These are phyloP conservation scores for Kentomonas sorsogonicus DNA, from an alignment of 208 protist genomes.

Conservation along the genomic window DNA sequence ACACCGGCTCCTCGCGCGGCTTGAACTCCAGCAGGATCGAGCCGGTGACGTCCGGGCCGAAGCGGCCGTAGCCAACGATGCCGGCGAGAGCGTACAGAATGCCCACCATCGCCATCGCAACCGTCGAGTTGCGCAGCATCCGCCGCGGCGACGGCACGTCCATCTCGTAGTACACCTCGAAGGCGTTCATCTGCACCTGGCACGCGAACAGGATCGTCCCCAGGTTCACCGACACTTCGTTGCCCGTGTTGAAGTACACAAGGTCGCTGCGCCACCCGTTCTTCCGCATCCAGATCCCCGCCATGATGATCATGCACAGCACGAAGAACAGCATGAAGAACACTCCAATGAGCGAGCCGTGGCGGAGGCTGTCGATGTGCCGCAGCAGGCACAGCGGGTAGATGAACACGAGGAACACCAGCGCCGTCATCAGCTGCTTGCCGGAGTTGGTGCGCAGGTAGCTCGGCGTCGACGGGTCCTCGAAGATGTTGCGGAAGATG, in stretches of 20 bases:
- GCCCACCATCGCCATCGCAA: constrained; percentile 33
- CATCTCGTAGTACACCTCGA: constrained; percentile 54
- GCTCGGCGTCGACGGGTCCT: constrained; percentile 21
- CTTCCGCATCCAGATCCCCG: constrained; percentile 19
- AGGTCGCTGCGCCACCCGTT: constrained; percentile 37
- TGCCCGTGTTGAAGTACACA: constrained; percentile 26
- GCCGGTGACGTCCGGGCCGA: constrained; percentile 31
- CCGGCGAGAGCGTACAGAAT: constrained; percentile 65
- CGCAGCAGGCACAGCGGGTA: constrained; percentile 56
- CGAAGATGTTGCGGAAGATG: constrained; percentile 40
- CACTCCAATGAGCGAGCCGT: constrained; percentile 44
- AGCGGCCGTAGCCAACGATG: constrained; percentile 68
- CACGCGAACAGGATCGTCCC: constrained; percentile 58
- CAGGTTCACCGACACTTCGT: constrained; percentile 25
- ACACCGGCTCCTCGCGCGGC: constrained; percentile 31
- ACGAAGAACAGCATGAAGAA: constrained; percentile 56
- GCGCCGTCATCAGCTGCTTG: constrained; percentile 34
- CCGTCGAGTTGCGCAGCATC: constrained; percentile 31
- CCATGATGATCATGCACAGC: constrained; percentile 38
- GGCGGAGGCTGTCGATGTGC: constrained; percentile 58
- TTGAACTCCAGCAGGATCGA: constrained; percentile 68
- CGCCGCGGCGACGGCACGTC: constrained; percentile 21
- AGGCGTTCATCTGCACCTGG: constrained; percentile 56
- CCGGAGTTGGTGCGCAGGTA: constrained; percentile 26
- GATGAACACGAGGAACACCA: constrained; percentile 54